These are phyloP conservation scores for Cryptococcus deneoformans DNA, from an alignment of 1,284 basidiomycete species.

Conservation along the genomic window DNA sequence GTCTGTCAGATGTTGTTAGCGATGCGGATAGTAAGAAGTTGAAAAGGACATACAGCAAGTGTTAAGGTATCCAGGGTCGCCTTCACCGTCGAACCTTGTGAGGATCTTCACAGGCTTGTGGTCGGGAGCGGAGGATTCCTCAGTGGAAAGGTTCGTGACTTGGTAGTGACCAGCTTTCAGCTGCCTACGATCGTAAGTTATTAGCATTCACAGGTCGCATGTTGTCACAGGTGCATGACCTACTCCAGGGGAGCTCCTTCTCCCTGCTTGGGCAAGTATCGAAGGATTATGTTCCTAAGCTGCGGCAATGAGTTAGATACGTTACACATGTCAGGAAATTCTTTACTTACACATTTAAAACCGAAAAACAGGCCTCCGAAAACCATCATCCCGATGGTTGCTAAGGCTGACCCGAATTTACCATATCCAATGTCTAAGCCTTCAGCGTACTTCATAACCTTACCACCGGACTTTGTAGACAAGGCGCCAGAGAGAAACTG, in stretches of 20 bases:
- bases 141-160: conserved; percentile 59
- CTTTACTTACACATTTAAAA: conserved; percentile 12
- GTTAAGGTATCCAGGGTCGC: conserved; percentile 75
- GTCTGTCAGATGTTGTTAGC: conserved; percentile 50
- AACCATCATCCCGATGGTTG: conserved; percentile 11
- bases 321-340: not conserved
- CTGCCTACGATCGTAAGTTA: conserved; percentile 47
- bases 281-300: conserved; percentile 50
- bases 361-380: conserved; percentile 17
- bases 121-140: not conserved
- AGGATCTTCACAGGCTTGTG: conserved; percentile 55
- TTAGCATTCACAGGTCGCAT: not conserved
- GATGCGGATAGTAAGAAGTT: not conserved
- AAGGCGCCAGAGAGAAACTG: conserved; percentile 62
- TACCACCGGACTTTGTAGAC: conserved; percentile 8
- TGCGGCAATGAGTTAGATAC: conserved; percentile 50
- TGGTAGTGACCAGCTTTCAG: conserved; percentile 60
- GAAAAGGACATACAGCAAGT: conserved; percentile 56
- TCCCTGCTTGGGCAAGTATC: conserved; percentile 57
- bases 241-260: conserved; percentile 63
- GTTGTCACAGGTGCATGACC: conserved; percentile 16
- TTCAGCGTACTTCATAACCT: conserved; percentile 70
- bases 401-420: conserved; percentile 14
- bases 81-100: conserved; percentile 62
- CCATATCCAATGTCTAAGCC: conserved; percentile 50